These are phyloP conservation scores for Fragosphaeria purpurea DNA, from an alignment of 2,329 filamentous ascomycete species.

Conservation along the genomic window DNA sequence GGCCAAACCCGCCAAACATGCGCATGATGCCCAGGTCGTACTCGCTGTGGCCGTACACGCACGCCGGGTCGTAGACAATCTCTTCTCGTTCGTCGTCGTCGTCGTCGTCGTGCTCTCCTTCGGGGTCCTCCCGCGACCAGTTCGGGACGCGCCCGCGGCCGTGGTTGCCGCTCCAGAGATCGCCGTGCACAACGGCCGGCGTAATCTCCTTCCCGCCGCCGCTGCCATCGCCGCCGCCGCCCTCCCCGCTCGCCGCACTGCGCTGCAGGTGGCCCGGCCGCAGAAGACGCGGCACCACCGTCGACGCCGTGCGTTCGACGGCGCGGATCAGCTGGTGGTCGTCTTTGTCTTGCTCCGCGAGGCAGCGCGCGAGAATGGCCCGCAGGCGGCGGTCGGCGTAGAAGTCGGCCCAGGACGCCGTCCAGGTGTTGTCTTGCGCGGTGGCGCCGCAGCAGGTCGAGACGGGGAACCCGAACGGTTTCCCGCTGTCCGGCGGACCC, in stretches of 20 bases:
- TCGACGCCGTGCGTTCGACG: conserved; percentile 52
- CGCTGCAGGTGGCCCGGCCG: conserved; percentile 49
- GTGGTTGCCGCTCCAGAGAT: conserved; percentile 88
- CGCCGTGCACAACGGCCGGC: conserved; percentile 82
- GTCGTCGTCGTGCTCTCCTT: conserved; percentile 5
- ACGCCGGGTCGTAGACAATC: conserved; percentile 72
- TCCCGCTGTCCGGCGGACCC: conserved; percentile 33
- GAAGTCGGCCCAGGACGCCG: conserved; percentile 71
- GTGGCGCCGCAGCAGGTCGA: conserved; percentile 82
- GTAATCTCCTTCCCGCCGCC: conserved; percentile 34
- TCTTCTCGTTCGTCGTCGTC: conserved; percentile 47
- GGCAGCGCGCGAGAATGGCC: conserved; percentile 48
- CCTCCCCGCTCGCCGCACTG: conserved; percentile 18
- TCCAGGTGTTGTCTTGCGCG: conserved; percentile 67
- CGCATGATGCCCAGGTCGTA: conserved; percentile 90
- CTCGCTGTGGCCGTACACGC: conserved; percentile 78
- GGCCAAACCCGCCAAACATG: conserved; percentile 87
- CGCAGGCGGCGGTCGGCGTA: conserved; percentile 68
- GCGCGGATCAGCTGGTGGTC: conserved; percentile 52
- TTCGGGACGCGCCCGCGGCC: conserved; percentile 51
- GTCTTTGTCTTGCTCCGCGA: conserved; percentile 47
- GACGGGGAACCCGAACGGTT: conserved; percentile 74
- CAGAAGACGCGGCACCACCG: conserved; percentile 68
- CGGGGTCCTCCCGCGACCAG: conserved; percentile 15
- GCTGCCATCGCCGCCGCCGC: conserved; percentile 17